These are phyloP conservation scores for Solanum bulbocastanum DNA, from an alignment of 257 asterid genomes.

Conservation along the genomic window DNA sequence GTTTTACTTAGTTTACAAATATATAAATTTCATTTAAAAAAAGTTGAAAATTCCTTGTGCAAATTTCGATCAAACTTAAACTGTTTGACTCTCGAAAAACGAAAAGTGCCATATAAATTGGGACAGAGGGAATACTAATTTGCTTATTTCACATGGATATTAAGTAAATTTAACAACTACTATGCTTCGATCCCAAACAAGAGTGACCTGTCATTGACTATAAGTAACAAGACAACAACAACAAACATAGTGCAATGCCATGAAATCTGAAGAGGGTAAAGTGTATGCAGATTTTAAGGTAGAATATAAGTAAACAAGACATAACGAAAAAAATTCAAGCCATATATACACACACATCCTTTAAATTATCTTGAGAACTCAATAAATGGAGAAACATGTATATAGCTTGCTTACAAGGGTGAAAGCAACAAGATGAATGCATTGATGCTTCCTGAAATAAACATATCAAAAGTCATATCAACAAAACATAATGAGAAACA, in stretches of 20 bases:
- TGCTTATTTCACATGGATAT: neutral
- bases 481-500: neutral
- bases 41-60: too few species aligned
- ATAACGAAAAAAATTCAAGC: neutral
- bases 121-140: neutral
- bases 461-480: neutral
- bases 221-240: neutral
- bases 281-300: neutral
- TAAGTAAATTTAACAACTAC: neutral
- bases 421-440: constrained; percentile 57
- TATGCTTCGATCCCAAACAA: neutral
- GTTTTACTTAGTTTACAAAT: too few species aligned
- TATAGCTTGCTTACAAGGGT: constrained; percentile 42
- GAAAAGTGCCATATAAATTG: too few species aligned
- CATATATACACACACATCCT: neutral
- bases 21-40: too few species aligned
- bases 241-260: too few species aligned
- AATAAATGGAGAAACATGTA: neutral
- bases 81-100: too few species aligned
- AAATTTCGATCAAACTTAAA: too few species aligned
- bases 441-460: constrained; percentile 54
- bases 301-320: neutral
- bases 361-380: neutral
- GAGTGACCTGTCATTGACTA: neutral
- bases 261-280: neutral